Evolutionary conservation across 768 basidiomycete species (phyloP).

Genomic region (Gymnopilus dilepis): DNA sequence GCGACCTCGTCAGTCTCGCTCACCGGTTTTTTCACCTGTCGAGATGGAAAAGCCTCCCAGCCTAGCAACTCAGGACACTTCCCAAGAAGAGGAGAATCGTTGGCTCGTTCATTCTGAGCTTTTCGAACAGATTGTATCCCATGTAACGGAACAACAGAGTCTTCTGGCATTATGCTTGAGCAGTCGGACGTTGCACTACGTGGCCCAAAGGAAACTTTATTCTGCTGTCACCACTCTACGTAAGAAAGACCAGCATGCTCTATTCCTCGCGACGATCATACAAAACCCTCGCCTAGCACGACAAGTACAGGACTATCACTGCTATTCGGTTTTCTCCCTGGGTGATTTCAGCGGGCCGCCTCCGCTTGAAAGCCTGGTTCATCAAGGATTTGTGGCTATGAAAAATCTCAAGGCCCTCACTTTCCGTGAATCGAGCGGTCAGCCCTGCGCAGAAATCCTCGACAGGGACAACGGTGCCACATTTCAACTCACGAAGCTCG

Average conservation of each 20-base stretch:
- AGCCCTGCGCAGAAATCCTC: neutral
- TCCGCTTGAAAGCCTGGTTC: neutral
- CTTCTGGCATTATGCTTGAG: neutral
- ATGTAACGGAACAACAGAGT: neutral
- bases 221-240: neutral
- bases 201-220: neutral
- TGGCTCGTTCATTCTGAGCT: neutral
- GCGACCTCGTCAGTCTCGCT: no score
- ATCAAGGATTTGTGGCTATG: neutral
- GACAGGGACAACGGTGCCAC: neutral
- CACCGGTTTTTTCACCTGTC: no score
- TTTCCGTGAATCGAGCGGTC: neutral
- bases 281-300: neutral
- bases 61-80: no score
- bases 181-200: neutral
- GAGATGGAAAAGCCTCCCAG: no score
- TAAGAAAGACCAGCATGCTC: neutral
- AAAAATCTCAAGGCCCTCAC: neutral
- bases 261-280: slow-evolving; percentile 4
- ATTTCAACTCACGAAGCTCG: neutral
- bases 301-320: slow-evolving; percentile 3
- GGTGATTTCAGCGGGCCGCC: no score
- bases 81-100: no score
- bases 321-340: neutral
- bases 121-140: neutral